A percentile compares a stretch with the other conserved stretches of the same genome.
These are phyloP conservation scores for Kluyveromyces siamensis DNA, from an alignment of 805 yeast species.

Conservation along the genomic window DNA sequence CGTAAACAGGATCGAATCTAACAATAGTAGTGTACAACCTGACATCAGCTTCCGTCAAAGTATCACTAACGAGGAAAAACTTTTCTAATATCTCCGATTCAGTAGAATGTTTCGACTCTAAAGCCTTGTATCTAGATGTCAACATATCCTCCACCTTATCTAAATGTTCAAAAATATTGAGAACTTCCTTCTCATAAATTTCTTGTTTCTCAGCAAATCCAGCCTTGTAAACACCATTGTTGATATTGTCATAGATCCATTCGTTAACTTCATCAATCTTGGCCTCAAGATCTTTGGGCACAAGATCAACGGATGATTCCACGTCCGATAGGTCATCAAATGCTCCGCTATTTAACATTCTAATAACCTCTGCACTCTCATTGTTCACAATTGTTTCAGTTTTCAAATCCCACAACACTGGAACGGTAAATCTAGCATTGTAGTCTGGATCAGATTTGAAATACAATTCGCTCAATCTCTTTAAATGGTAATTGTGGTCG, in stretches of 20 bases:
- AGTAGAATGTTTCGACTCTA: conserved; percentile 12
- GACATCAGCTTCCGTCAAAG: conserved; percentile 83
- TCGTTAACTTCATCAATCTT: conserved; percentile 70
- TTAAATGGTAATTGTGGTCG: conserved; percentile 52
- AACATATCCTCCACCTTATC: conserved; percentile 63
- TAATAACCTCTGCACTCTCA: conserved; percentile 82
- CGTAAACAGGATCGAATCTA: conserved; percentile 89
- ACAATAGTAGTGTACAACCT: conserved; percentile 80
- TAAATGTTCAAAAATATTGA: conserved; percentile 52
- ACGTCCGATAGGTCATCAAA: conserved; percentile 41
- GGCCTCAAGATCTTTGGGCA: conserved; percentile 45
- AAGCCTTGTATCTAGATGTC: conserved; percentile 31
- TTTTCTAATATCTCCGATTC: conserved; percentile 12
- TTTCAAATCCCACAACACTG: conserved; percentile 87
- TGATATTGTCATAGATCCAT: conserved; percentile 78
- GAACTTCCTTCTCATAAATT: conserved; percentile 64
- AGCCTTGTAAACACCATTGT: conserved; percentile 88
- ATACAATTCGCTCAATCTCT: conserved; percentile 63
- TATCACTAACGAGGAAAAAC: conserved; percentile 49
- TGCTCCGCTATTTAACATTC: conserved; percentile 74
- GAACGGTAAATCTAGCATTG: conserved; percentile 82
- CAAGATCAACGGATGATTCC: conserved; percentile 38
- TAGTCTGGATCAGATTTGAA: conserved; percentile 68
- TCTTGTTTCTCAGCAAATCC: conserved; percentile 85
- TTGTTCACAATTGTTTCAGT: conserved; percentile 78